These are phyloP conservation scores for Debaryomycetaceae sp. DNA, from an alignment of 1,139 yeast genomes.

Conservation along the genomic window DNA sequence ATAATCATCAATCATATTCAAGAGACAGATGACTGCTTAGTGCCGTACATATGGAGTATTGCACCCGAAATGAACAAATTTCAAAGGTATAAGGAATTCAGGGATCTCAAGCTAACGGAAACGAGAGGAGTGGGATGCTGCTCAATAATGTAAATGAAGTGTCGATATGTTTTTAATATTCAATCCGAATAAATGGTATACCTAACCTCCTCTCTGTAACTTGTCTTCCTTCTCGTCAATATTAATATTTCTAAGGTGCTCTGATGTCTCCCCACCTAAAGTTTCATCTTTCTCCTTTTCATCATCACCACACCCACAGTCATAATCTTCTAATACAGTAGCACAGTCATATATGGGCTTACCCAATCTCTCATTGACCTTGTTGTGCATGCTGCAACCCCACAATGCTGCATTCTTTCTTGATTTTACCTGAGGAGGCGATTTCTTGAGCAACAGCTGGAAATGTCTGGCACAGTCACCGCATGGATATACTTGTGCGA, in stretches of 20 bases:
- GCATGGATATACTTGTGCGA: slow-evolving; percentile 84
- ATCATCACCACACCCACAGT: slow-evolving; percentile 91
- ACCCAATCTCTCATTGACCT: slow-evolving; percentile 68
- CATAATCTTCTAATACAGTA: slow-evolving; percentile 80
- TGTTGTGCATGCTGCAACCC: slow-evolving; percentile 95
- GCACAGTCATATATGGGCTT: slow-evolving; percentile 82
- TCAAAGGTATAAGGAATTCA: slow-evolving; percentile 23
- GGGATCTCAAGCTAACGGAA: slow-evolving; percentile 9
- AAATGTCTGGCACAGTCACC: slow-evolving; percentile 96
- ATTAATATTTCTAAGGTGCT: slow-evolving; percentile 39
- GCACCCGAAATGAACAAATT: slow-evolving; percentile 48
- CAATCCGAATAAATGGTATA: background rate
- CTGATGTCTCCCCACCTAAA: slow-evolving; percentile 33
- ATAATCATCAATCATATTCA: slow-evolving; percentile 43
- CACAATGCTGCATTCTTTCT: slow-evolving; percentile 85
- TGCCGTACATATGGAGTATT: slow-evolving; percentile 51
- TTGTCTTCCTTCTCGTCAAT: slow-evolving; percentile 39
- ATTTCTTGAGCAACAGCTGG: slow-evolving; percentile 57
- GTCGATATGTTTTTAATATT: background rate
- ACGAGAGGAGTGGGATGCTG: slow-evolving; percentile 37
- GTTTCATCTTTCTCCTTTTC: slow-evolving; percentile 45
- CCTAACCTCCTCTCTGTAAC: slow-evolving; percentile 37
- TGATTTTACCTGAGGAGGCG: slow-evolving; percentile 81
- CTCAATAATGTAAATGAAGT: slow-evolving; percentile 28
- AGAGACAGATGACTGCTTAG: slow-evolving; percentile 48